Percentiles rank a stretch among this genome's conserved stretches.
These are phyloP conservation scores for Boletus rubescentipes DNA, from an alignment of 768 basidiomycete species.

Conservation along the genomic window DNA sequence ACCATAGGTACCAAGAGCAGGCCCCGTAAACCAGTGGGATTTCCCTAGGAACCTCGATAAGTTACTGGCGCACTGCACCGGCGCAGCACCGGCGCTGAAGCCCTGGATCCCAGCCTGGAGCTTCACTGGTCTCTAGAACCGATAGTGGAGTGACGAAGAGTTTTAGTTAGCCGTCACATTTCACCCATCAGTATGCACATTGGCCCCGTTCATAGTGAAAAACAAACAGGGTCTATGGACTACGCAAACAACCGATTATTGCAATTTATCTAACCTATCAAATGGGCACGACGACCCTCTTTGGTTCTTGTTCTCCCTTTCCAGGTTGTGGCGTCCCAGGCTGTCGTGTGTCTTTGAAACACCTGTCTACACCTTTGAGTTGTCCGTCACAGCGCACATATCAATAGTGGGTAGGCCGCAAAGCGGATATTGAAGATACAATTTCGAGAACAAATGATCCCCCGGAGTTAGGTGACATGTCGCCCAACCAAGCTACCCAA, in stretches of 20 bases:
- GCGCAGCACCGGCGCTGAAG: neutral
- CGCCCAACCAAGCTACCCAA: slow-evolving; percentile 5
- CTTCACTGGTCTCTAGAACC: neutral
- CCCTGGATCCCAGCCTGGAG: neutral
- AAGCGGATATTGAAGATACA: slow-evolving; percentile 21
- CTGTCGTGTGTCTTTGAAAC: slow-evolving; percentile 1
- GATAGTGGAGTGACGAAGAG: neutral
- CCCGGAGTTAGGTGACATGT: slow-evolving; percentile 1
- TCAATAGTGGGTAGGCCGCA: slow-evolving; percentile 16
- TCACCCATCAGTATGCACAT: neutral
- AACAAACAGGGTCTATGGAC: slow-evolving; percentile 8
- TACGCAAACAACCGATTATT: slow-evolving; percentile 13
- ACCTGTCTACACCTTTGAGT: slow-evolving; percentile 1
- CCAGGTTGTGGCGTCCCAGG: slow-evolving; percentile 11
- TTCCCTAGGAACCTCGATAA: neutral
- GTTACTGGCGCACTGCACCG: neutral
- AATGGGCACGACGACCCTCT: slow-evolving; percentile 11
- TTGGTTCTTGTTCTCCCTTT: slow-evolving; percentile 11
- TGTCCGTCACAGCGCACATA: slow-evolving; percentile 6
- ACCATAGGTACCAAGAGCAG: neutral
- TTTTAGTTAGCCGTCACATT: slow-evolving; percentile 2
- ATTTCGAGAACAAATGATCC: neutral
- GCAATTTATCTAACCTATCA: slow-evolving; percentile 12
- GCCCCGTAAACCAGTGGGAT: neutral
- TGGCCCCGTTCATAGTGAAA: slow-evolving; percentile 5